These are phyloP conservation scores for Rhodotorula toruloides DNA, from an alignment of 768 basidiomycete species.

Conservation along the genomic window DNA sequence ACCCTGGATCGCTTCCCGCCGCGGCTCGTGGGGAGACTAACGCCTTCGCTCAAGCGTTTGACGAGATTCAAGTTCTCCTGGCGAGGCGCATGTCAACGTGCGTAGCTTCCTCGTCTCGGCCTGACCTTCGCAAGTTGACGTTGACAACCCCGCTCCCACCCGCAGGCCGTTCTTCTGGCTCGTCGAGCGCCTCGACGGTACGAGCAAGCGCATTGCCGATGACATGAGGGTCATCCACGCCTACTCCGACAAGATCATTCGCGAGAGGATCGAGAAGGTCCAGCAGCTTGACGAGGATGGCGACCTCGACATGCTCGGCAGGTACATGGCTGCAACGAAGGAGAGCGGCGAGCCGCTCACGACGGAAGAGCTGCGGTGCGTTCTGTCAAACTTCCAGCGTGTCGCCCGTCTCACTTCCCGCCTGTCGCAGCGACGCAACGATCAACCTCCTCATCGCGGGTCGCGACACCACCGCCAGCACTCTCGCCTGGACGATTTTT, in stretches of 20 bases:
- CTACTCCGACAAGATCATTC: slow-evolving; percentile 11
- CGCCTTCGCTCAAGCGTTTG: slow-evolving; percentile 1
- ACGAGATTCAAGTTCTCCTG: neutral
- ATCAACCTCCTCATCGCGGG: slow-evolving; percentile 17
- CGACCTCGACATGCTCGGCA: slow-evolving; percentile 2
- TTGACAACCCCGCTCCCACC: neutral
- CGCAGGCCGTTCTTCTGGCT: slow-evolving; percentile 2
- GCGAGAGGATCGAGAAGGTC: neutral
- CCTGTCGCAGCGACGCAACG: neutral
- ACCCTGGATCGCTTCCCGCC: neutral
- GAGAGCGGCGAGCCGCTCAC: slow-evolving; percentile 1
- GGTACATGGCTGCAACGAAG: neutral
- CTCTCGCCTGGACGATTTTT: slow-evolving; percentile 16
- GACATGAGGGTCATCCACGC: slow-evolving; percentile 2
- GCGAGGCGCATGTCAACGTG: neutral
- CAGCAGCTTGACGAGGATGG: neutral
- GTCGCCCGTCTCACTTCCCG: neutral
- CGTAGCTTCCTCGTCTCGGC: too few species aligned
- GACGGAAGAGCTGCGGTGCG: slow-evolving; percentile 1
- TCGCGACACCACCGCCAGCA: slow-evolving; percentile 16
- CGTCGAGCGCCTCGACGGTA: slow-evolving; percentile 3
- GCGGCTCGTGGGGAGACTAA: neutral
- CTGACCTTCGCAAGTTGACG: neutral
- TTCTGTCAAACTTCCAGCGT: neutral
- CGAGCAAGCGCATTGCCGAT: neutral